Evolutionary conservation across 257 asterid genomes (phyloP), one percentile per base, ranked within the genome.

Genomic region (Mitragyna speciosa): DNA sequence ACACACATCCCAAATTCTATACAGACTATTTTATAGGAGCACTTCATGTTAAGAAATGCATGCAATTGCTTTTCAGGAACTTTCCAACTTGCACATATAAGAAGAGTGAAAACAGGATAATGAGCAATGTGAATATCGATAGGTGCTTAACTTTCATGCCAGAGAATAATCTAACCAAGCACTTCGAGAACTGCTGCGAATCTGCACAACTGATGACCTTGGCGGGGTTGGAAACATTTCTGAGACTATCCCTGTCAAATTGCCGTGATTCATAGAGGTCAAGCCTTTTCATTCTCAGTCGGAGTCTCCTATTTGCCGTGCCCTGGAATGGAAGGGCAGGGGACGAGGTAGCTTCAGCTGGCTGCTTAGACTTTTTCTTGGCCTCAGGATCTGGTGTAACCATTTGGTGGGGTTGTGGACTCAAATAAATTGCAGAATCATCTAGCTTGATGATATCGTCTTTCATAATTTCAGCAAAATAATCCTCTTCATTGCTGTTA

Each of bases 391-490:
- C 78, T 39, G 71, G 12, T 6, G 64, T 54, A 71, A 75, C 70
- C 33, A 51, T 74, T 59, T 56, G 79, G 79, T 68, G 49, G 48
- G 58, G 47, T 58, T 79, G 77, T 54, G 88, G 51, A 61, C 36
- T 59, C 20, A 28, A 64, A 9, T 80, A 5, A 0, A 47, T 51
- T 15, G 90, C 81, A 58, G 90, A 78, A 51, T 93, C 92, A 31
- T 92, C 99, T 33, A 93, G 89, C 81, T 84, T 80, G 22, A 95
- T 82, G 68, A 95, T 95, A 82, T 95, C 95, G 68, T 95, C 97
- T 77, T 92, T 86, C 96, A 95, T 86, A 81, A 95, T 89, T 82
- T 95, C 99, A 0, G 97, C 97, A 71, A 88, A 93, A 1, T 89
- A 95, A 76, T 95, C 98, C 26, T 93, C 99, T 76, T 88, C 97